These are phyloP conservation scores for Rhodamnia argentea DNA, from an alignment of 345 rosid genomes.

Conservation along the genomic window DNA sequence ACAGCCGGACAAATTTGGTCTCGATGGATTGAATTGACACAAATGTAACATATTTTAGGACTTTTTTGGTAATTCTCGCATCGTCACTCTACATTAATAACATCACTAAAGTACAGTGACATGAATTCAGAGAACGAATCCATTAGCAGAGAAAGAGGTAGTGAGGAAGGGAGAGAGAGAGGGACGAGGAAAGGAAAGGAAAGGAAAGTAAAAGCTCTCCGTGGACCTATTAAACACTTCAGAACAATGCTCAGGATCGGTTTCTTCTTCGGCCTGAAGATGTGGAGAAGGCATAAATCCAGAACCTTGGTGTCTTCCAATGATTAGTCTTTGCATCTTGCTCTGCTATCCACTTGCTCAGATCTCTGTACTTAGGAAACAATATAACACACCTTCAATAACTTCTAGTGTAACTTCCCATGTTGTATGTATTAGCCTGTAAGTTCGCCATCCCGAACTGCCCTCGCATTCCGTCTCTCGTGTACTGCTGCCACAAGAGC, in stretches of 20 bases:
- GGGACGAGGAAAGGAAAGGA: background rate
- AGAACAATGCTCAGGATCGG: no score
- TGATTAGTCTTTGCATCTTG: background rate
- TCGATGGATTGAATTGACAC: no score
- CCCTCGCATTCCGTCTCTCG: constrained; percentile 41
- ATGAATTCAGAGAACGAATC: background rate
- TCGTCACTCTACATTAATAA: background rate
- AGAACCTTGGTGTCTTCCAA: background rate
- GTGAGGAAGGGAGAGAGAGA: background rate
- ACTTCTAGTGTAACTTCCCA: constrained; percentile 17
- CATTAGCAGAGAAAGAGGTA: background rate
- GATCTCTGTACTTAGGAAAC: background rate
- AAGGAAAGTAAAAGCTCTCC: no score
- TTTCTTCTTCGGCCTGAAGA: no score
- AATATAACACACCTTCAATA: background rate
- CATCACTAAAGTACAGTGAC: background rate
- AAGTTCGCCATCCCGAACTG: constrained; percentile 18
- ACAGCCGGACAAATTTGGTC: no score
- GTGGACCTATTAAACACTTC: no score
- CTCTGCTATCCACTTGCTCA: background rate
- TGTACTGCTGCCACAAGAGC: constrained; percentile 45
- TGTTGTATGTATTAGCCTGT: constrained; percentile 16
- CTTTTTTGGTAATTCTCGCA: no score
- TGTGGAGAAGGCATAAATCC: background rate
- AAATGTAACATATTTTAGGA: no score